Percentiles rank a stretch among this genome's conserved stretches.
phyloP scores from a whole-genome alignment of 2,329 filamentous ascomycete genomes.

The Aspergillus brunneoviolaceus region DNA sequence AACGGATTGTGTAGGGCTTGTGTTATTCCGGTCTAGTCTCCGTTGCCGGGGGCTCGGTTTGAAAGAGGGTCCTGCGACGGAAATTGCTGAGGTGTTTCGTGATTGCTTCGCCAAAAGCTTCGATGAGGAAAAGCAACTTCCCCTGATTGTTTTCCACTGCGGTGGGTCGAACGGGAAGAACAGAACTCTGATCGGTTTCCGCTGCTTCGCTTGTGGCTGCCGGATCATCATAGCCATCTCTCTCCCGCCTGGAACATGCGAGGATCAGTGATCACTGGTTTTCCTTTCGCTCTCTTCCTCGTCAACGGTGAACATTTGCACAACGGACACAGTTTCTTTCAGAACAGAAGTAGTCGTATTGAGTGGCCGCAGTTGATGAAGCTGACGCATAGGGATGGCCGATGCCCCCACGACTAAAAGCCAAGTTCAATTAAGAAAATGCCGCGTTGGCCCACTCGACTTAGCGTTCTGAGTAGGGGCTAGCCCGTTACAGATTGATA shows the following conservation, averaged over 20 bases:
- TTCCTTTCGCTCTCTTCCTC: too few species aligned
- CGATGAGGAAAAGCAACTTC: not conserved
- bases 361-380: not conserved
- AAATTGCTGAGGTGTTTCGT: not conserved
- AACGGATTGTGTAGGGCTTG: too few species aligned
- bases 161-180: not conserved
- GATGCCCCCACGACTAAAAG: not conserved
- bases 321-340: not conserved
- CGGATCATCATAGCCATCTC: too few species aligned
- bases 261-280: not conserved
- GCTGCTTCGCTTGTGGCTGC: too few species aligned
- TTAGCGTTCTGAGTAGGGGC: not conserved
- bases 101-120: not conserved
- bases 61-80: not conserved
- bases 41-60: not conserved
- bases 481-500: slow-evolving; percentile 6
- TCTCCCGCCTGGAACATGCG: not conserved
- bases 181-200: too few species aligned
- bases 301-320: too few species aligned
- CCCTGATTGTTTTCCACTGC: not conserved
- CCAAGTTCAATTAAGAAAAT: slow-evolving; percentile 11
- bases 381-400: not conserved
- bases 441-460: slow-evolving; percentile 1
- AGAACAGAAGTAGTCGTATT: not conserved
- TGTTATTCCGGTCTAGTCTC: not conserved